A percentile compares a stretch with the other conserved stretches of the same genome.
phyloP scores from a whole-genome alignment of 2,329 filamentous ascomycete genomes.

The Aspergillus sp. region DNA sequence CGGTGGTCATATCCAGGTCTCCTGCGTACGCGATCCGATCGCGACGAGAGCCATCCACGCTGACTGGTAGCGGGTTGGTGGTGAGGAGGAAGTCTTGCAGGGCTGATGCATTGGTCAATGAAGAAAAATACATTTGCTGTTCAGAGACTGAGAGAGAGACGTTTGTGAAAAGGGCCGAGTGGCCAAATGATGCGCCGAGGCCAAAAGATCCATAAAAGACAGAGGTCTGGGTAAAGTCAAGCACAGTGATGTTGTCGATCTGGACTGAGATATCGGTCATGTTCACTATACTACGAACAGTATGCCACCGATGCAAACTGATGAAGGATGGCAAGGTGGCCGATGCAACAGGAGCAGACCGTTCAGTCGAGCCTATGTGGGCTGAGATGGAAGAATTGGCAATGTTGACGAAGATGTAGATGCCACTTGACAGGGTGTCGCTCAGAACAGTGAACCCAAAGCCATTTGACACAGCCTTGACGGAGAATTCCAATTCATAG shows the following conservation, averaged over 20 bases:
- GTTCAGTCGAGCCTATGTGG: conserved; percentile 7
- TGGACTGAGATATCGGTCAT: conserved; percentile 2
- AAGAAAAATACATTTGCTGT: conserved; percentile 17
- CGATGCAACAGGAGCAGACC: conserved; percentile 2
- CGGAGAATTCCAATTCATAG: conserved; percentile 6
- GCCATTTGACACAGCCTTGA: conserved; percentile 20
- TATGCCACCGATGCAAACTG: conserved; percentile 5
- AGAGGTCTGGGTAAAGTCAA: conserved; percentile 22
- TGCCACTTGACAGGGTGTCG: conserved; percentile 24
- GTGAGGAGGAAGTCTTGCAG: conserved; percentile 32
- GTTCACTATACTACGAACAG: conserved; percentile 5
- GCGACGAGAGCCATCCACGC: conserved; percentile 31
- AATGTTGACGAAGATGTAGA: conserved; percentile 24
- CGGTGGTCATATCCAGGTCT: conserved; percentile 7
- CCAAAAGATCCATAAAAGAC: conserved; percentile 27
- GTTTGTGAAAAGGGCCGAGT: conserved; percentile 14
- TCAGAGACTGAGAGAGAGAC: conserved; percentile 5
- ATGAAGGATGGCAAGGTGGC: conserved; percentile 1
- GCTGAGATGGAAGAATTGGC: conserved; percentile 8
- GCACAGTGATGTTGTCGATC: conserved; percentile 6
- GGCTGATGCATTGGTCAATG: conserved; percentile 21
- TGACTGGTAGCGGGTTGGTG: conserved; percentile 25
- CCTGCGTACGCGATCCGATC: conserved; percentile 12
- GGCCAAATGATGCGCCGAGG: conserved; percentile 25
- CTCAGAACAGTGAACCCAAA: conserved; percentile 27